Base-by-base conservation (phyloP, 805 yeast genomes). In the Wickerhamiella sergipiensis region DNA sequence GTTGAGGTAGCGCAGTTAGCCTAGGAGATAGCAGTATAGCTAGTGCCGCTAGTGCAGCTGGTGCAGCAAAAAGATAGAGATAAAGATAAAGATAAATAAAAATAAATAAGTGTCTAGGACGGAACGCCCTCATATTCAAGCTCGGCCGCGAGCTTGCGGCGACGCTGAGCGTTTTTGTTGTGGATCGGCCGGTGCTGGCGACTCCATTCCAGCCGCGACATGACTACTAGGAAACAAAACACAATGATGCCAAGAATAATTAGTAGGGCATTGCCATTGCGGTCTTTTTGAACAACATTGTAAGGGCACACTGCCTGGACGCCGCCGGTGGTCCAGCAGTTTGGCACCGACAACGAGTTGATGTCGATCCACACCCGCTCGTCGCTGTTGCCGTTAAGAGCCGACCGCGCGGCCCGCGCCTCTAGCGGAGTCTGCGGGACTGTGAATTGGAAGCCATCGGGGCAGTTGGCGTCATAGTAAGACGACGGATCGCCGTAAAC, bases 241-340 rank as follows among this genome's bases (percentile, higher is more conserved):
- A 83, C 76, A 24, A 84, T 77, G 0, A 76, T 73, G 9, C 78
- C 68, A n/a, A 82, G 78, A 0, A 94, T 88, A 0, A 83, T 75
- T 21, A 87, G 67, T 74, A 82, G 74, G 31, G 75, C 71, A 0
- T 77, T 76, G 55, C 85, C 81, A 48, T 76, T 77, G 48, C 78
- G 71, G 31, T 70, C 68, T 5, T 81, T 71, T 9, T 79, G 71
- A 0, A 74, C 73, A 45, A 69, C 70, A 51, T 76, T 77, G 62
- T 88, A 88, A 0, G 97, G 96, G 62, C 97, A 89, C 31, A 68
- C 61, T 0, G 90, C 81, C 54, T 77, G 72, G 0, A 86, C 78
- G 0, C 95, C 95, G 1, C 95, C 95, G 12, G 76, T 65, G 4
- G 88, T 88, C 89, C 92, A 90, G 61, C 97, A 89, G 50, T 79